These are phyloP conservation scores for Boletus pseudo-olivaceus DNA, from an alignment of 768 basidiomycete genomes.

Conservation along the genomic window DNA sequence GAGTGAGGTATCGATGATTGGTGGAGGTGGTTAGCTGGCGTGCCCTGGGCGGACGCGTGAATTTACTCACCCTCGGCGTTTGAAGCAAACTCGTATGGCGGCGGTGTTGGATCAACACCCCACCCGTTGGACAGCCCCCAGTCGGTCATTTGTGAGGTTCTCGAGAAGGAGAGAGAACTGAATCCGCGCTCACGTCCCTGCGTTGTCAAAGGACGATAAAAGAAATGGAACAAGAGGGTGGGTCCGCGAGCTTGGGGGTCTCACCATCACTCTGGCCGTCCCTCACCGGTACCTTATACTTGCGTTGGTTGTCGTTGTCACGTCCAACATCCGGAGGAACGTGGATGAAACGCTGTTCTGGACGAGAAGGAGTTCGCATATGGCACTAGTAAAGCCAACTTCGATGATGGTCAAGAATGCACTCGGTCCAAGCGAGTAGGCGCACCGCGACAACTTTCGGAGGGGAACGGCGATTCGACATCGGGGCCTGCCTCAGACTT, in stretches of 20 bases:
- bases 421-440: neutral
- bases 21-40: neutral
- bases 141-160: neutral
- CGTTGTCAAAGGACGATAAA: neutral
- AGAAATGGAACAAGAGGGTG: neutral
- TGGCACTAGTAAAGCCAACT: neutral
- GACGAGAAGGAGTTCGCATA: neutral
- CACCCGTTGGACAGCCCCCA: neutral
- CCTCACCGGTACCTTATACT: neutral
- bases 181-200: neutral
- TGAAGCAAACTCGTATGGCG: neutral
- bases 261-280: neutral
- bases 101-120: neutral
- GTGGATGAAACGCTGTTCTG: neutral
- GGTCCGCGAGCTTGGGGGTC: neutral
- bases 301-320: too few relatives aligned
- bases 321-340: neutral
- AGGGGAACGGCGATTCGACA: neutral
- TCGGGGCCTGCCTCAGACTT: neutral
- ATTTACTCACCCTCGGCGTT: neutral
- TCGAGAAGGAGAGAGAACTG: neutral
- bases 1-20: too few relatives aligned
- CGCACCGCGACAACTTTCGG: neutral
- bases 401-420: neutral
- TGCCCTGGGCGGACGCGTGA: neutral